These are phyloP conservation scores for Thraustochytrium sp. DNA, from an alignment of 352 stramenopile genomes.

Conservation along the genomic window DNA sequence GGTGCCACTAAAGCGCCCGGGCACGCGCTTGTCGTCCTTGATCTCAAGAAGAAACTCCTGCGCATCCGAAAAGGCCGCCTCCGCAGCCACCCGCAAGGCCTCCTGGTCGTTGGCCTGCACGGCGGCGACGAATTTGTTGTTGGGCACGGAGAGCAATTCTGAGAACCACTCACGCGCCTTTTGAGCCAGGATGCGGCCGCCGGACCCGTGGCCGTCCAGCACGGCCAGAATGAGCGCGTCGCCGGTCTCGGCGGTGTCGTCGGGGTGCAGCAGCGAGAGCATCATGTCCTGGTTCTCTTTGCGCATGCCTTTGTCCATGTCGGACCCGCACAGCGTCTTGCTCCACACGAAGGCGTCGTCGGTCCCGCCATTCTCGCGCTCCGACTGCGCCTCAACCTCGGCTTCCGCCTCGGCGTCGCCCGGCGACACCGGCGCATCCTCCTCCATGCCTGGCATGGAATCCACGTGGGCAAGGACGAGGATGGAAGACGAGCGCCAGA, in stretches of 20 bases:
- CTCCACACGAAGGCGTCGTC: not conserved
- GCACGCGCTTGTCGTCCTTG: not conserved
- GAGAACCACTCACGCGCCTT: not conserved
- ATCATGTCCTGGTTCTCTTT: constrained; percentile 40
- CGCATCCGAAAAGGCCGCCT: not conserved
- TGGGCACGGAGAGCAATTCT: not conserved
- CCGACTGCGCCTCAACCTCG: too few species aligned
- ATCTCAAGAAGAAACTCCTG: not conserved
- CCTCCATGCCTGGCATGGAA: too few species aligned
- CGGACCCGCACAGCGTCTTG: not conserved
- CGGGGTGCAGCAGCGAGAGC: not conserved
- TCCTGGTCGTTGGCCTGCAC: not conserved
- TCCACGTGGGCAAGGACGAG: too few species aligned
- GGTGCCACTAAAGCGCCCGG: constrained; percentile 21
- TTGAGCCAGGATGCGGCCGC: not conserved
- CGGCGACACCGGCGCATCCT: too few species aligned
- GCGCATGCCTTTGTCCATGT: constrained; percentile 7
- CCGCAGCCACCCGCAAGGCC: not conserved
- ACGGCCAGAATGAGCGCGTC: not conserved
- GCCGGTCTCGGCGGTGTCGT: not conserved
- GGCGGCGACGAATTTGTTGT: not conserved
- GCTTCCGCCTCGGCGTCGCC: too few species aligned
- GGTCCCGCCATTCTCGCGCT: not conserved
- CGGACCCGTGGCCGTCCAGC: constrained; percentile 22
- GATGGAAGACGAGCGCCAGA: too few species aligned